These are phyloP conservation scores for Sporothrix euskadiensis DNA, from an alignment of 2,329 filamentous ascomycete species.

Conservation along the genomic window DNA sequence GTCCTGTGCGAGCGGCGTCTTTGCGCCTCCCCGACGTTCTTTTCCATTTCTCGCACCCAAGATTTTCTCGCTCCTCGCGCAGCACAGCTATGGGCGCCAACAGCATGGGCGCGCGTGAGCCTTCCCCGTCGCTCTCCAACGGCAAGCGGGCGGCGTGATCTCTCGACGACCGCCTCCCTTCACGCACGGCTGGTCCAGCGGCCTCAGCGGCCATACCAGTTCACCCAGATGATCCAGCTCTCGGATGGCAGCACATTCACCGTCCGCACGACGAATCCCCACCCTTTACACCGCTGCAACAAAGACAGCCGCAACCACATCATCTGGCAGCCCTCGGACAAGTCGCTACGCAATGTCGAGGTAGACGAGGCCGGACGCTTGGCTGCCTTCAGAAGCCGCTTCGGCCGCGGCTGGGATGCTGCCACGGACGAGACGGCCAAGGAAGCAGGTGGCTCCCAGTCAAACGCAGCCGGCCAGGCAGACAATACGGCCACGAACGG, in stretches of 20 bases:
- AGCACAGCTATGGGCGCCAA: conserved; percentile 13
- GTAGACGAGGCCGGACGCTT: conserved; percentile 91
- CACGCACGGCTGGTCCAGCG: conserved; percentile 83
- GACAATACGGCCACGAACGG: not conserved
- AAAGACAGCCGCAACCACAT: conserved; percentile 90
- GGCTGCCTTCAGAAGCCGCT: conserved; percentile 80
- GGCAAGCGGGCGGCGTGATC: conserved; percentile 40
- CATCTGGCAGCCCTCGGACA: conserved; percentile 85
- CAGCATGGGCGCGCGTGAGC: not conserved
- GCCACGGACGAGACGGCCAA: not conserved
- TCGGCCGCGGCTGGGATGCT: conserved; percentile 81
- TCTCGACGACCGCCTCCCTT: conserved; percentile 50
- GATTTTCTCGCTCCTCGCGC: not conserved
- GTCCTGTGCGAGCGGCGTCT: conserved; percentile 21
- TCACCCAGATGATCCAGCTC: conserved; percentile 94
- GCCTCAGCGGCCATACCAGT: conserved; percentile 90
- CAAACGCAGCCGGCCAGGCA: conserved; percentile 34
- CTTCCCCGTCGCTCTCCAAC: not conserved
- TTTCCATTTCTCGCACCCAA: not conserved
- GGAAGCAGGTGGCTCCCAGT: not conserved
- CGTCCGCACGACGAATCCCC: conserved; percentile 73
- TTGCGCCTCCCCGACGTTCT: not conserved
- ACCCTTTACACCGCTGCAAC: conserved; percentile 57
- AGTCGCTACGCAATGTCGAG: conserved; percentile 82
- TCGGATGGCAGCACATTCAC: conserved; percentile 86